Evolutionary conservation across 352 stramenopile genomes (phyloP).

Genomic region (Globisporangium perplexum): DNA sequence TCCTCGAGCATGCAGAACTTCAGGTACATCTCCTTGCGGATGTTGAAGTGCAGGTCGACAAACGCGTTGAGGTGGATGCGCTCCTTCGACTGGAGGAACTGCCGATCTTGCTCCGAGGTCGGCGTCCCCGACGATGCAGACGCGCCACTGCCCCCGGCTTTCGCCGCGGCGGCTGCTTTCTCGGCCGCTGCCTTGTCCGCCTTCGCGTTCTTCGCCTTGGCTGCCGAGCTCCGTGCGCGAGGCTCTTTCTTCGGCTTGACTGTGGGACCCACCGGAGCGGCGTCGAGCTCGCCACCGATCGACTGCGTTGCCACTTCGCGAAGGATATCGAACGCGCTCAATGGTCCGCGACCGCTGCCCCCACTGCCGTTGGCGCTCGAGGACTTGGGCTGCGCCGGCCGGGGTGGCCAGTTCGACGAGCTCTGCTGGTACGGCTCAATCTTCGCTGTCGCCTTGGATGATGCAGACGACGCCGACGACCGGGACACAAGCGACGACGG

Average conservation of each 20-base stretch:
- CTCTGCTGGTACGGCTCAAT: constrained; percentile 25
- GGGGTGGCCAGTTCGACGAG: constrained; percentile 15
- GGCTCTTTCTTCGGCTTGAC: constrained; percentile 10
- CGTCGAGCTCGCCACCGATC: constrained; percentile 44
- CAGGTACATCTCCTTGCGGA: constrained; percentile 86
- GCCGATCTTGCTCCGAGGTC: constrained; percentile 19
- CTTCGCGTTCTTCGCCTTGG: constrained; percentile 1
- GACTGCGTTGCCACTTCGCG: constrained; percentile 72
- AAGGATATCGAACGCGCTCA: constrained; percentile 83
- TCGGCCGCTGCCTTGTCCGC: constrained; percentile 6
- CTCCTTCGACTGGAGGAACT: constrained; percentile 27
- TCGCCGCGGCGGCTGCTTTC: constrained; percentile 5
- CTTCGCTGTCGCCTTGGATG: not conserved
- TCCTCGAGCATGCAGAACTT: constrained; percentile 77
- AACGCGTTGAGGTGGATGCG: constrained; percentile 74
- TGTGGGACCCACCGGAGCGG: constrained; percentile 10
- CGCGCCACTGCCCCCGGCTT: constrained; percentile 6
- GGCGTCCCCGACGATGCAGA: constrained; percentile 9
- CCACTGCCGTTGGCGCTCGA: not conserved
- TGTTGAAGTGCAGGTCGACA: constrained; percentile 78
- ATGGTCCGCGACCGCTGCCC: constrained; percentile 14
- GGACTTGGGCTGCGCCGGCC: constrained; percentile 4
- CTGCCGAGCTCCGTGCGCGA: not conserved
- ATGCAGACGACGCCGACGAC: constrained; percentile 1
- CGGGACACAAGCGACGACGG: constrained; percentile 6